Percentiles rank a stretch among this genome's conserved stretches.
phyloP scores from a whole-genome alignment of 106 monocot genomes.

The Platanthera guangdongensis region DNA sequence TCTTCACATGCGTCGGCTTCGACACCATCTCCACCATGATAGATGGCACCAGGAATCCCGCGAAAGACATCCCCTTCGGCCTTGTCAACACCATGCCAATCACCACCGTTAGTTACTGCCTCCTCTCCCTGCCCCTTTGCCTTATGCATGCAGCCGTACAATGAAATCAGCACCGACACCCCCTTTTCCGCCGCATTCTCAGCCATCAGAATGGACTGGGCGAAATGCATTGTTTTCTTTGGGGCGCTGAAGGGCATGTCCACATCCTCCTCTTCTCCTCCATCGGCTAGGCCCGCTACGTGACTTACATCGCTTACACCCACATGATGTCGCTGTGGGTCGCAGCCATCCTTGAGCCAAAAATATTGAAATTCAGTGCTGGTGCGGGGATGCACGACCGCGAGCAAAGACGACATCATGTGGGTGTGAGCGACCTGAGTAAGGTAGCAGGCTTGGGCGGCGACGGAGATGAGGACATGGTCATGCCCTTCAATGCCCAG shows the following conservation, averaged over 20 bases:
- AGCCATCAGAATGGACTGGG: conserved; percentile 16
- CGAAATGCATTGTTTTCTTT: conserved; percentile 15
- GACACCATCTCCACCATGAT: conserved; percentile 76
- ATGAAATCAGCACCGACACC: conserved; percentile 2
- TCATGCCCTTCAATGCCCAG: too few species aligned
- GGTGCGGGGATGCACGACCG: too few species aligned
- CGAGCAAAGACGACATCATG: too few species aligned
- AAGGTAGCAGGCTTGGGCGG: too few species aligned
- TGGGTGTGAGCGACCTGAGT: too few species aligned
- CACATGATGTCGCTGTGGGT: too few species aligned
- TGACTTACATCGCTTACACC: too few species aligned
- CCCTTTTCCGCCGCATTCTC: conserved; percentile 15
- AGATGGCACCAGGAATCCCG: conserved; percentile 80
- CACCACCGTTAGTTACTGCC: conserved; percentile 13
- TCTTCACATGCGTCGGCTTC: conserved; percentile 78
- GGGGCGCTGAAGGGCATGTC: conserved; percentile 14
- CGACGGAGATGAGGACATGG: too few species aligned
- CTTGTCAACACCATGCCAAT: conserved; percentile 13
- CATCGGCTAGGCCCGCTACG: too few species aligned
- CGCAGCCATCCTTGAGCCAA: too few species aligned
- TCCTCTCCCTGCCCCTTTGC: conserved; percentile 8
- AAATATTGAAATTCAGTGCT: too few species aligned
- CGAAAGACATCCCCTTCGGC: conserved; percentile 19
- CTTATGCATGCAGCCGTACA: conserved; percentile 11
- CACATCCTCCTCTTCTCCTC: too few species aligned